Base-by-base conservation (phyloP, 1,139 yeast genomes). In the Debaryomycetaceae sp. region DNA sequence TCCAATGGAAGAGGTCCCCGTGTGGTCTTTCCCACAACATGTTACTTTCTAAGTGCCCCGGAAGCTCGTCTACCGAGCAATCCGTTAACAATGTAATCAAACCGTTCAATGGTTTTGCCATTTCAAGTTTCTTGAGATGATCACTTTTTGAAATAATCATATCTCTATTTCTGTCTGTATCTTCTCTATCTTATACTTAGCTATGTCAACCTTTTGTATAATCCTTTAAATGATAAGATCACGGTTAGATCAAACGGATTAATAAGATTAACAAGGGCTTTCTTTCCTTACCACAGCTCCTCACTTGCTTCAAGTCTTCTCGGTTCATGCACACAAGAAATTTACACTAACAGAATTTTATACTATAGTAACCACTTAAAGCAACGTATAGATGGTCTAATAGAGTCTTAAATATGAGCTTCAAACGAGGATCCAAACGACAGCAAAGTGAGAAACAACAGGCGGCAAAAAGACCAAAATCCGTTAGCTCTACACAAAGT, bases 1-100 rank as follows among this genome's bases (percentile, higher is more conserved):
- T 75, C 95, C 96, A 91, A 45, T 82, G 83, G 48, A 76, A 75
- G 34, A 91, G 61, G 49, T 87, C 91, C 22, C 88, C 89, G 43
- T 81, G 70, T 3, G 91, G 85, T 34, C 83, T 68, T 45, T 78
- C 76, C 91, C 92, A 83, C 30, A 38, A 41, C 44, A 64, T 49
- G 44, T 72, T 61, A 11, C 48, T 50, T 6, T 44, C 42, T 34
- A 75, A 56, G 31, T 49, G 50, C 5, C 40, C 39, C 1, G 73
- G 65, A 39, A 78, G 65, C 35, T 63, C 63, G 8, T 49, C 49
- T n/a, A 52, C 46, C 3, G 64, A 57, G 41, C 69, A 57, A 5
- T 50, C 45, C 28, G 61, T 57, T 22, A 78, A 49, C 2, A 57
- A 56, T 22, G 63, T 63, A 33, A 78, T 71, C 41, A 73, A 54